Evolutionary conservation across 371 early-diverging fungal species (phyloP).

Genomic region (Coemansia sp.): DNA sequence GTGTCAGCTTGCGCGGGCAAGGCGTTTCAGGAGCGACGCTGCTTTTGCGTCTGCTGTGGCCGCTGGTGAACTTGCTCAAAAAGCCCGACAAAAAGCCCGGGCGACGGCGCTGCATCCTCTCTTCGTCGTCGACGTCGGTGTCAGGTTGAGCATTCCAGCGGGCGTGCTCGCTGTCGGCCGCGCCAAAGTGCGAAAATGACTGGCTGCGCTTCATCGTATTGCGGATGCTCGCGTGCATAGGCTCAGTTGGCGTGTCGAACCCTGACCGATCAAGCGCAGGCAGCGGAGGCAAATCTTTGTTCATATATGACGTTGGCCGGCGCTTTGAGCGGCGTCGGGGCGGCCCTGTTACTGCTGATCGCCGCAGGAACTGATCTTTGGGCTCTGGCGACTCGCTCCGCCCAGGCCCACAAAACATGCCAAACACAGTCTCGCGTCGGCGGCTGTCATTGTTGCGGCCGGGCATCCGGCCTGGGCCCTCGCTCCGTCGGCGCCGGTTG

Average conservation of each 20-base stretch:
- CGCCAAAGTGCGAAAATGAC: conserved; percentile 39
- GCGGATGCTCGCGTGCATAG: not conserved
- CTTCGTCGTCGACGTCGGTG: not conserved
- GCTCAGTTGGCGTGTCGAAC: not conserved
- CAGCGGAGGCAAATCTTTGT: conserved; percentile 36
- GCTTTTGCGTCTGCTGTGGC: conserved; percentile 26
- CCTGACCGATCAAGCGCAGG: not conserved
- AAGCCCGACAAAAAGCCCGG: conserved; percentile 22
- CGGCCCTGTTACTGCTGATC: not conserved
- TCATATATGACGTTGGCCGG: not conserved
- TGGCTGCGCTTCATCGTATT: conserved; percentile 32
- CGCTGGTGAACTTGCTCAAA: conserved; percentile 7
- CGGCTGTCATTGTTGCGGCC: conserved; percentile 9
- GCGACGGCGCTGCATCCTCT: not conserved
- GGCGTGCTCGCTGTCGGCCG: not conserved
- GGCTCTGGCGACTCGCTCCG: conserved; percentile 1
- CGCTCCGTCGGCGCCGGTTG: conserved; percentile 8
- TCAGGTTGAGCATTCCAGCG: not conserved
- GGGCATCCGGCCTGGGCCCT: not conserved
- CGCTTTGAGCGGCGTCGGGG: not conserved
- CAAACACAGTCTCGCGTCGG: conserved; percentile 34
- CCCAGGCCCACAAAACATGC: conserved; percentile 21
- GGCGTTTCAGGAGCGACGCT: not conserved
- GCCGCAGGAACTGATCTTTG: not conserved
- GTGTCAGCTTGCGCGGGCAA: conserved; percentile 5